Evolutionary conservation across 306 rosid genomes (phyloP), one percentile per base, ranked within the genome.

Genomic region (Cucurbita maxima): DNA sequence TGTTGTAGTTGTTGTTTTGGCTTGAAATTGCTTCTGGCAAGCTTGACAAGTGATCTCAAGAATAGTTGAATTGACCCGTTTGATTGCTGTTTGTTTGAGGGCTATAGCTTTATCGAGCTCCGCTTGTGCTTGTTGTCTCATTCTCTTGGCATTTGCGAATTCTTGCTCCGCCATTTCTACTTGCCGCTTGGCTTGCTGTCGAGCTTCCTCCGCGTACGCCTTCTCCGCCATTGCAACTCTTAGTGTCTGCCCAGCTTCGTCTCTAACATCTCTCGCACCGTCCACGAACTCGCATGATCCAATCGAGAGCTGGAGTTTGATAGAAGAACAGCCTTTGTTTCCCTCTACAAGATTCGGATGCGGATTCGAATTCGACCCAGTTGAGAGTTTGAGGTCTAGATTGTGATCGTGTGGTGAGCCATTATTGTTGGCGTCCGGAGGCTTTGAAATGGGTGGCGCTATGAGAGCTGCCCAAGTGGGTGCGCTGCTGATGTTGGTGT

Each of bases 351-450:
- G 34, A 47, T 47, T 47, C 51, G 11, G 51, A 47, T 25, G 1
- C 25, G 2, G 25, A 25, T 25, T 25, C 10, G 52, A 63, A 72
- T 63, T 79, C 83, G 86, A 0, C 88, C 83, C 45, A 12, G 93
- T 90, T 3, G 99, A 92, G 71, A 95, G 97, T 80, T 95, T 97
- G 72, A 95, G 99, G 1, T 95, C 97, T 75, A 95, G 76, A 61
- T 91, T 95, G 59, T 95, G 90, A 64, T 76, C 3, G 11, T 15
- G 55, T 37, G 79, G 71, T 10, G 81, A 79, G 58, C 71, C 38
- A 69, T 69, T 67, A 4, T 40, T 63, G 36, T 63, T 62, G 48
- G 86, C 48, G 68, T 82, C 86, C 3, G 57, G 68, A 53, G 86
- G 84, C 52, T 74, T 80, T 50, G 87, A 86, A 82, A 80, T 58